Evolutionary conservation across 2,329 filamentous ascomycete species (phyloP), one percentile per base, ranked within the genome.

Genomic region (Blumeria hordei): DNA sequence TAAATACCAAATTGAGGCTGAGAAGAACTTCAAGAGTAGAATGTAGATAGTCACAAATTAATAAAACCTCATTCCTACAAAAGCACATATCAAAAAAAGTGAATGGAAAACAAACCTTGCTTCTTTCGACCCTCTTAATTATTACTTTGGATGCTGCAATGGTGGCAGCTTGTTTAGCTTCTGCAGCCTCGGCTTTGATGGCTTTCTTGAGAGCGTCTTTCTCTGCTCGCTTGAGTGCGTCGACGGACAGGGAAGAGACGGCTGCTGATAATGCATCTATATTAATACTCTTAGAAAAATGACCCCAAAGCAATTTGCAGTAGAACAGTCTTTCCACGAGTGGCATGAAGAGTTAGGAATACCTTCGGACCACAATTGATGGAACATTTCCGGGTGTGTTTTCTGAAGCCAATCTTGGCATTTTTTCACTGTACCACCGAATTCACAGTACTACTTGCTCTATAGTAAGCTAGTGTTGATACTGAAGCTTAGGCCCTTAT

Each of bases 121-220:
- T 96, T 59, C 92, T 81, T 74, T 96, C 92, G 63, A 98, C 92
- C 32, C 92, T 85, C 76, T 95, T 95, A 71, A 98, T 94, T 56
- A 79, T 81, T 55, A 98, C 72, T 65, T 88, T 83, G 60, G 83
- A 85, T 58, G 83, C 79, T 39, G 87, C 86, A 62, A 90, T 83
- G 65, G 83, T 81, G 12, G 60, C 86, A 28, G 81, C 81, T 59
- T 88, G 81, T 66, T 88, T 87, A 59, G 82, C 78, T 69, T 94
- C 90, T 18, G 80, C 82, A 32, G 88, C 82, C 60, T 88, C 86
- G 54, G 92, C 92, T 72, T 94, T 95, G 56, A 88, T 86, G 39
- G 90, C 85, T 71, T 98, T 96, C 75, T 96, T 98, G 64, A 87
- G 82, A 36, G 90, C 88, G 69, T 98, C 92, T 69, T 95, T 95